A percentile compares a stretch with the other conserved stretches of the same genome.
phyloP scores from a whole-genome alignment of 2,329 filamentous ascomycete species.

The Fusarium pseudonygamai region DNA sequence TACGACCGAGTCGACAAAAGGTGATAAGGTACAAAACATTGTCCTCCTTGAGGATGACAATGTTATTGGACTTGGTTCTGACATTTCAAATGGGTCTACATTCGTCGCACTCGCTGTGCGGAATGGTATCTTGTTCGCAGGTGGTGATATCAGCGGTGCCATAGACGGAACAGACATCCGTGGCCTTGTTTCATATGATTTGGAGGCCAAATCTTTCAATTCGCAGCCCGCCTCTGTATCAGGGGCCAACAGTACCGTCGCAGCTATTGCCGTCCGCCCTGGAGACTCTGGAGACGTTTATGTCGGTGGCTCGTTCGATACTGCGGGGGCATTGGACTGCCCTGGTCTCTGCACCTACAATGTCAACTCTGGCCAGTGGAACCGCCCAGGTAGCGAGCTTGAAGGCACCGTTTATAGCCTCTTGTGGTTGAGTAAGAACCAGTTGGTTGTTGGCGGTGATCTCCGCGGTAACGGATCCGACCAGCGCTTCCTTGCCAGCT shows the following conservation, averaged over 20 bases:
- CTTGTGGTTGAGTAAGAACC: conserved; percentile 77
- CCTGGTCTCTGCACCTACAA: conserved; percentile 84
- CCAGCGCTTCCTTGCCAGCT: conserved; percentile 74
- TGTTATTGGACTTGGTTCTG: conserved; percentile 74
- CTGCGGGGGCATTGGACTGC: conserved; percentile 84
- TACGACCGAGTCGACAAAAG: conserved; percentile 72
- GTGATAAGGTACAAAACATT: conserved; percentile 79
- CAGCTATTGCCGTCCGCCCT: conserved; percentile 78
- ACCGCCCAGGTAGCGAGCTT: conserved; percentile 76
- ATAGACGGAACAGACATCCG: conserved; percentile 70
- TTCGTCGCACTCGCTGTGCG: conserved; percentile 77
- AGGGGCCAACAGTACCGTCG: conserved; percentile 76
- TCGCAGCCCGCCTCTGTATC: conserved; percentile 79
- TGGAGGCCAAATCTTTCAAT: conserved; percentile 70
- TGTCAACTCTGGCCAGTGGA: conserved; percentile 78
- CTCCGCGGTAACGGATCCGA: conserved; percentile 73
- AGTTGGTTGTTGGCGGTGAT: conserved; percentile 81
- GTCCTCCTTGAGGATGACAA: conserved; percentile 83
- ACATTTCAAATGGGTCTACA: conserved; percentile 75
- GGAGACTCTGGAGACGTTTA: conserved; percentile 75
- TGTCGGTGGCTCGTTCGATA: conserved; percentile 85
- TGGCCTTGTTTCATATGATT: conserved; percentile 83
- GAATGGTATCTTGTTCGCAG: conserved; percentile 78
- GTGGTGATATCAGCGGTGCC: conserved; percentile 79
- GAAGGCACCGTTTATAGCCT: conserved; percentile 76